Evolutionary conservation across 306 rosid species (phyloP).

Genomic region (Hylodesmum podocarpum): DNA sequence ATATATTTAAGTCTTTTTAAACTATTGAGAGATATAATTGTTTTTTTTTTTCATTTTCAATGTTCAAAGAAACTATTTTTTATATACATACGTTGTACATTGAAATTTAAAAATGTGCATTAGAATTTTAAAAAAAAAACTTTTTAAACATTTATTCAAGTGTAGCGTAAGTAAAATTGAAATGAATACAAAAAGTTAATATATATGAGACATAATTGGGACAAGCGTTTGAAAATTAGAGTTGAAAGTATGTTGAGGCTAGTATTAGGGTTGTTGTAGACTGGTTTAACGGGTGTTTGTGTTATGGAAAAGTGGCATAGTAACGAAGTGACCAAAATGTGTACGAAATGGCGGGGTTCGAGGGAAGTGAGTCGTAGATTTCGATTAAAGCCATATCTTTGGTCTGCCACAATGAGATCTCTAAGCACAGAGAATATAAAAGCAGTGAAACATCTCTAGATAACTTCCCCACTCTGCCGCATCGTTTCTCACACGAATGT

Average conservation of each 20-base stretch:
- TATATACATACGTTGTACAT: too few relatives aligned
- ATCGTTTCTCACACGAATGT: slow-evolving; percentile 24
- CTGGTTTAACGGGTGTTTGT: neutral
- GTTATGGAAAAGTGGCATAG: neutral
- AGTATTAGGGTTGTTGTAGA: neutral
- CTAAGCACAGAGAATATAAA: slow-evolving; percentile 24
- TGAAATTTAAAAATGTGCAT: too few relatives aligned
- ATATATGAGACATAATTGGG: neutral
- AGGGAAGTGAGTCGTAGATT: neutral
- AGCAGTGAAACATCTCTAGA: slow-evolving; percentile 17
- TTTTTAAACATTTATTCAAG: too few relatives aligned
- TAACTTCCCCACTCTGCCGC: slow-evolving; percentile 9
- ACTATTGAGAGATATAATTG: too few relatives aligned
- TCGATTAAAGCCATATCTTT: slow-evolving; percentile 49
- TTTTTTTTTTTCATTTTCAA: too few relatives aligned
- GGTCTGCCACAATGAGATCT: slow-evolving; percentile 52
- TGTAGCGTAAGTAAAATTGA: too few relatives aligned
- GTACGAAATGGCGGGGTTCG: slow-evolving; percentile 9
- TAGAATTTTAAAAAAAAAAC: too few relatives aligned
- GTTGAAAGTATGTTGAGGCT: neutral
- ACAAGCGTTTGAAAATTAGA: neutral
- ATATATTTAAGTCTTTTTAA: too few relatives aligned
- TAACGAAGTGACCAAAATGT: neutral
- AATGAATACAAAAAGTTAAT: too few relatives aligned
- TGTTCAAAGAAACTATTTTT: too few relatives aligned